phyloP scores from a whole-genome alignment of 805 yeast genomes.

The Zygotorulaspora chibaensis region DNA sequence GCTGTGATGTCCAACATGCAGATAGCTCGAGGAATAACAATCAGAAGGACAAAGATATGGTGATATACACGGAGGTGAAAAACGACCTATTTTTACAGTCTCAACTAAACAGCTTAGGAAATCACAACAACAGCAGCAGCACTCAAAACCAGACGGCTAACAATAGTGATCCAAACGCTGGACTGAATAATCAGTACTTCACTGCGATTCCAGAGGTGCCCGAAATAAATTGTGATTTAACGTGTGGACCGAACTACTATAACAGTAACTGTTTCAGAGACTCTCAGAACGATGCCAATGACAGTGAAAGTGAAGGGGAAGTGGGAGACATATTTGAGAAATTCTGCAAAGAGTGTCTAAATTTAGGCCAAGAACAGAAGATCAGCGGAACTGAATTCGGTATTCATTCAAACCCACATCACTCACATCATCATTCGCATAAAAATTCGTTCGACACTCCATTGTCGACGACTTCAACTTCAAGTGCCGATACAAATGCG shows the following conservation, averaged over 20 bases:
- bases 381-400: not conserved
- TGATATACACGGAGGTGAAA: slow-evolving; percentile 10
- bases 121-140: not conserved
- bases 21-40: not conserved
- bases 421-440: slow-evolving; percentile 6
- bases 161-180: too few species aligned
- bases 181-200: not conserved
- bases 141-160: too few species aligned
- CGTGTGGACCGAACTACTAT: slow-evolving; percentile 17
- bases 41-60: slow-evolving; percentile 8
- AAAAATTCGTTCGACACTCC: slow-evolving; percentile 9
- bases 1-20: slow-evolving; percentile 38
- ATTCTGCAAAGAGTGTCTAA: slow-evolving; percentile 31
- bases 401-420: slow-evolving; percentile 20
- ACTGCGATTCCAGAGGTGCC: slow-evolving; percentile 1
- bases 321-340: slow-evolving; percentile 32
- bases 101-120: not conserved
- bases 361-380: slow-evolving; percentile 8
- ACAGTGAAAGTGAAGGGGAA: slow-evolving; percentile 7
- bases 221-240: slow-evolving; percentile 26
- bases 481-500: slow-evolving; percentile 3
- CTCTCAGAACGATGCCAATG: slow-evolving; percentile 1
- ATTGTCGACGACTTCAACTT: slow-evolving; percentile 6
- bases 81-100: slow-evolving; percentile 2
- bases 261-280: not conserved